Percentiles rank a stretch among this genome's conserved stretches.
phyloP scores from a whole-genome alignment of 2,329 filamentous ascomycete genomes.

The Ustulina deusta region DNA sequence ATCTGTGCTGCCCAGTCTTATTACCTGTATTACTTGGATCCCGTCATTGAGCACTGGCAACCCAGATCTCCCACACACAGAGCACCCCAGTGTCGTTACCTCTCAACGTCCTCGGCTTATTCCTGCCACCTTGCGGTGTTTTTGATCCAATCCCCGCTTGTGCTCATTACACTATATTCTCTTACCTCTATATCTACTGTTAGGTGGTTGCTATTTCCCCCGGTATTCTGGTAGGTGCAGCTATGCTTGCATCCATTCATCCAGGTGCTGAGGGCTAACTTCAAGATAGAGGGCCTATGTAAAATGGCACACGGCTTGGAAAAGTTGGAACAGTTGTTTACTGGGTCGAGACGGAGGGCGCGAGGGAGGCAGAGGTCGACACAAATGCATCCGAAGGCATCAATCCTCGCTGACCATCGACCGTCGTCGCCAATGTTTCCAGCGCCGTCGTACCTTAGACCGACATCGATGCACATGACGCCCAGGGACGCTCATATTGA shows the following conservation, averaged over 20 bases:
- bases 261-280: conserved; percentile 12
- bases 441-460: conserved; percentile 62
- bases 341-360: conserved; percentile 55
- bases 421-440: conserved; percentile 46
- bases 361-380: conserved; percentile 45
- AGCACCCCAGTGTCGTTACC: neutral
- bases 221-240: conserved; percentile 18
- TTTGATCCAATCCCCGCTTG: neutral
- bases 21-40: conserved; percentile 39
- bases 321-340: conserved; percentile 64
- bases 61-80: conserved; percentile 25
- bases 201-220: neutral
- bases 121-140: neutral
- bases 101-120: conserved; percentile 13
- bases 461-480: conserved; percentile 66
- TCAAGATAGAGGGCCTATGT: conserved; percentile 10
- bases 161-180: neutral
- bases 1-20: conserved; percentile 41
- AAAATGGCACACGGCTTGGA: conserved; percentile 63
- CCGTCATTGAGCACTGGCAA: conserved; percentile 29
- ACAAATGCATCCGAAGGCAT: conserved; percentile 40
- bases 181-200: neutral
- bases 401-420: conserved; percentile 27
- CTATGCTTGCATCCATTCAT: neutral
- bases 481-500: conserved; percentile 67